Evolutionary conservation across 768 basidiomycete species (phyloP).

Genomic region (Tricholoma matsutake): DNA sequence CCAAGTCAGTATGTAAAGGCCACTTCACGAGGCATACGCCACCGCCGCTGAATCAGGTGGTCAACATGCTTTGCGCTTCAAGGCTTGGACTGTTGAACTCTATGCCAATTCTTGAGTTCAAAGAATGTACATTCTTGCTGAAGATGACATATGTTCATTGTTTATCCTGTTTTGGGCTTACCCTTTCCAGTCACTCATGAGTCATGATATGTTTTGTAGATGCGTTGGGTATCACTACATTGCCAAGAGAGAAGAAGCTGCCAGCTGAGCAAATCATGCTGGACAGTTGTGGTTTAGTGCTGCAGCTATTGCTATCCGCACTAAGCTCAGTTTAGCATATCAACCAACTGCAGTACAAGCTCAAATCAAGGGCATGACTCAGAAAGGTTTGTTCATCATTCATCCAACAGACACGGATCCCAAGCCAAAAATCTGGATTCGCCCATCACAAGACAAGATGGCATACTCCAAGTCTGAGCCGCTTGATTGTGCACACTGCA

Average conservation of each 20-base stretch:
- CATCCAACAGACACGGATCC: conserved; percentile 43
- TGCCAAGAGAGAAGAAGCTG: conserved; percentile 28
- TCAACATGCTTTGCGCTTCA: too few species aligned
- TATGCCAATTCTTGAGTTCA: too few species aligned
- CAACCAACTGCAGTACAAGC: conserved; percentile 36
- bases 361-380: conserved; percentile 54
- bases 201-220: conserved; percentile 41
- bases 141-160: too few species aligned
- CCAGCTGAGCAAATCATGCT: conserved; percentile 63
- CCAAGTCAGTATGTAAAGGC: background rate
- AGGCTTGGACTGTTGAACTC: too few species aligned
- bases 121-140: too few species aligned
- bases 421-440: conserved; percentile 55
- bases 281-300: conserved; percentile 74
- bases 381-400: conserved; percentile 57
- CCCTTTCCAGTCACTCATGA: conserved; percentile 59
- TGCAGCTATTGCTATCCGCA: conserved; percentile 39
- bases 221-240: conserved; percentile 34
- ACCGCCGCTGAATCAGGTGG: too few species aligned
- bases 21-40: background rate
- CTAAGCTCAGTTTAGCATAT: conserved; percentile 29
- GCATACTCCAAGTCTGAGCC: conserved; percentile 26
- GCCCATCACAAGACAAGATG: conserved; percentile 62
- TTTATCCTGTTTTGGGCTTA: conserved; percentile 53
- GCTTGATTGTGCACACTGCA: conserved; percentile 44